Evolutionary conservation across 768 basidiomycete species (phyloP), one percentile per base, ranked within the genome.

Genomic region (Boletellus sp.): DNA sequence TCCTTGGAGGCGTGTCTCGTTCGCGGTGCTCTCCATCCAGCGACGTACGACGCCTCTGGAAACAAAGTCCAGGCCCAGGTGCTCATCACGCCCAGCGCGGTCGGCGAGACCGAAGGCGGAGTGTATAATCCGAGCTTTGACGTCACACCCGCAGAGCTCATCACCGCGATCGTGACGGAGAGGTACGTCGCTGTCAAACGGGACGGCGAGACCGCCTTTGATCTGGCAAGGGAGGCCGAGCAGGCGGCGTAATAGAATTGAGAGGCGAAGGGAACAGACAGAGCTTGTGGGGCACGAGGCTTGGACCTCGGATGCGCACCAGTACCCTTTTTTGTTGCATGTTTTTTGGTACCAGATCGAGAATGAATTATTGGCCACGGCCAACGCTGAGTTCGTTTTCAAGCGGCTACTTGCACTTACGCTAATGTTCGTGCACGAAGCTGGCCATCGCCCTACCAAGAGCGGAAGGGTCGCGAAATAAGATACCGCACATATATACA

Each of bases 121-220:
- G 71, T 91, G 35, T 95, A 94, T 67, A 98, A 96, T 67, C 94
- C 95, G 1, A 91, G 90, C 55, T 98, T 97, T 69, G 95, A 98
- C 64, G 93, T 98, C 15, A 97, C 95, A 0, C 94, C 94, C 1
- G 91, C 94, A 3, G 86, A 89, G 51, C 73, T 97, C 37, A 96
- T 98, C 55, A 89, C 85, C n/a, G 90, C 89, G 26, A 88, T 98
- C 44, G 93, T 94, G 12, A 97, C 94, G 3, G 95, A 98, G 72
- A 92, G 88, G 58, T 94, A 95, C 7, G 92, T 96, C 28, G 91
- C 90, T 4, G 80, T 85, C 50, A 85, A 84, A 61, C 70, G 71
- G 50, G 77, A 77, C 7, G 84, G 84, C 20, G 72, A 76, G 51
- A 65, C 63, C 3, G 61, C 52, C 22, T 90, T 92, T 59, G 86